Base-by-base conservation (phyloP, 177 flowering plant species). In the Tripterygium wilfordii region DNA sequence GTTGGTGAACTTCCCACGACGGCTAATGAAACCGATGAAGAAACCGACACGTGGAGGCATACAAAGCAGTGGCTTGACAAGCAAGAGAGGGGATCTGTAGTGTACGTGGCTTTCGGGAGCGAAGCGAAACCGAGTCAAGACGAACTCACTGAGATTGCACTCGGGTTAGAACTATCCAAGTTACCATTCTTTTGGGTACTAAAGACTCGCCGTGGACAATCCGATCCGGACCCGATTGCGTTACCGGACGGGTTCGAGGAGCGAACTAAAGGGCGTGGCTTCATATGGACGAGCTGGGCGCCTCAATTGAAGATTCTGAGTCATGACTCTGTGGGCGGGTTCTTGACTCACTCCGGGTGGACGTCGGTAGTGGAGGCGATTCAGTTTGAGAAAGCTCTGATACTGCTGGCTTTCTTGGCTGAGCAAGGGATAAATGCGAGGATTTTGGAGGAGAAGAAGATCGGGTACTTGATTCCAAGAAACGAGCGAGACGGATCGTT, bases 61-160 rank as follows among this genome's bases (percentile, higher is more conserved):
- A 58, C 54, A 8, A 42, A 13, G 9, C 9, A 21, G 2, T 82
- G 89, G 85, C 58, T 79, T 2, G 72, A 72, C 42, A 23, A 30
- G n/a, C 70, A 70, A 30, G 16, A 41, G 1, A 54, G 35, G 5
- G 48, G 42, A 4, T 58, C 78, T 0, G 76, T 75, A 2, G 62
- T 78, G 22, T 75, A 54, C 19, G 68, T 78, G 10, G 81, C 59
- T 5, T 67, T 80, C 37, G 87, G 87, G 26, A 77, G 77, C 30
- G 83, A 80, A 55, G 48, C 31, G 3, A 69, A 58, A 25, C 53
- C 53, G 26, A 67, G 51, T 14, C 54, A 48, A 25, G 62, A 58
- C 1, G 65, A 78, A 21, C 54, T 73, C 21, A 28, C 51, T 20
- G 79, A 70, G 54, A n/a, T 80, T 3, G 83, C 83, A 0, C 55